Percentiles rank a stretch among this genome's conserved stretches.
phyloP scores from a whole-genome alignment of 768 basidiomycete species.

The Chalciporus piperatus region DNA sequence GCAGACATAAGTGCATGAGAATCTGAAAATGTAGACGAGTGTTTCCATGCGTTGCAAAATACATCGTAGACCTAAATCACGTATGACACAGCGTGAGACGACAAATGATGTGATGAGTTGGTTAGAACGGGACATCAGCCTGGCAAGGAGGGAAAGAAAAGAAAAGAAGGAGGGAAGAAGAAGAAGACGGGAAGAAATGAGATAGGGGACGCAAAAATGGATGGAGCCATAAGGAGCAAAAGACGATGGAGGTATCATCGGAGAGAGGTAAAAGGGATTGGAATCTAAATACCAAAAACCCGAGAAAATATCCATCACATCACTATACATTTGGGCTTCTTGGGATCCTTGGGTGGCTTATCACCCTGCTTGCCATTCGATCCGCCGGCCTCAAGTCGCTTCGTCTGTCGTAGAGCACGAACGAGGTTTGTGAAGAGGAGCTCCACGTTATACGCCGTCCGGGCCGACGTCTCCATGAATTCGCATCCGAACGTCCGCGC shows the following conservation, averaged over 20 bases:
- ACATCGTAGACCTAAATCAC: constrained; percentile 39
- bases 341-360: constrained; percentile 43
- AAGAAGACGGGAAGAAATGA: constrained; percentile 16
- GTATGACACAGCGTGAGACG: constrained; percentile 39
- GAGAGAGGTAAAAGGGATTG: constrained; percentile 63
- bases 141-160: constrained; percentile 21
- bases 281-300: constrained; percentile 66
- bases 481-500: constrained; percentile 87
- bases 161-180: constrained; percentile 24
- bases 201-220: constrained; percentile 25
- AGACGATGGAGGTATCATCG: constrained; percentile 72
- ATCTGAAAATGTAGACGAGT: constrained; percentile 17
- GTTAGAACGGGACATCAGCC: constrained; percentile 34
- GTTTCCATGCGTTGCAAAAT: constrained; percentile 38
- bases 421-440: constrained; percentile 86
- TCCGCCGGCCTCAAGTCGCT: constrained; percentile 49
- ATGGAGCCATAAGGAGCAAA: constrained; percentile 26
- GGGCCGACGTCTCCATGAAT: constrained; percentile 96
- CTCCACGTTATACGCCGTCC: constrained; percentile 91
- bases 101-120: constrained; percentile 29
- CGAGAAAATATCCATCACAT: constrained; percentile 68
- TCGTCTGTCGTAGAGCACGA: constrained; percentile 72
- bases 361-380: constrained; percentile 37
- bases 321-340: constrained; percentile 67
- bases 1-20: constrained; percentile 2